phyloP scores from a whole-genome alignment of 2,329 filamentous ascomycete species.

The Xylariales sp. region DNA sequence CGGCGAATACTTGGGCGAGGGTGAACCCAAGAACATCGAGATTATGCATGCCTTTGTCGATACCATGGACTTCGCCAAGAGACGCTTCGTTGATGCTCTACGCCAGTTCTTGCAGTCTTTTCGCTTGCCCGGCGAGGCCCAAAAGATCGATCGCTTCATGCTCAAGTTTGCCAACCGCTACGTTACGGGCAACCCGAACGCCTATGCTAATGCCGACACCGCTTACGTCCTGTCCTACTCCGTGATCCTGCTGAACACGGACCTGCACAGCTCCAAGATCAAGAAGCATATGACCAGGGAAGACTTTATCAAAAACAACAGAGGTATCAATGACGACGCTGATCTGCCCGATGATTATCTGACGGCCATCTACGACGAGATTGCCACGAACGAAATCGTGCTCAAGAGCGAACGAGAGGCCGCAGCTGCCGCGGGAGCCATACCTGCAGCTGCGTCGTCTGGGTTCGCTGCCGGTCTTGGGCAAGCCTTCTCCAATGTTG shows the following conservation, averaged over 20 bases:
- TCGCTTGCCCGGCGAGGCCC: conserved; percentile 88
- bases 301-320: conserved; percentile 98
- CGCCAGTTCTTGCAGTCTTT: conserved; percentile 92
- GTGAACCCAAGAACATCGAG: conserved; percentile 86
- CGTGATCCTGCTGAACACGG: conserved; percentile 93
- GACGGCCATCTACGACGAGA: conserved; percentile 85
- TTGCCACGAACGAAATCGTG: conserved; percentile 86
- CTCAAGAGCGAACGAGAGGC: conserved; percentile 87
- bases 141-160: conserved; percentile 99
- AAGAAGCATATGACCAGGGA: conserved; percentile 82
- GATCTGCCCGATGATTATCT: conserved; percentile 93
- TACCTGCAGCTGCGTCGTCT: conserved; percentile 51
- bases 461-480: conserved; percentile 80
- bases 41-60: conserved; percentile 99
- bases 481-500: conserved; percentile 85
- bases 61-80: conserved; percentile 86
- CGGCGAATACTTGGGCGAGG: conserved; percentile 91
- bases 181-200: conserved; percentile 89
- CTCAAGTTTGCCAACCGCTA: conserved; percentile 97
- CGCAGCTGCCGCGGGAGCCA: conserved; percentile 71
- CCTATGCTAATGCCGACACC: conserved; percentile 96
- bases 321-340: conserved; percentile 94
- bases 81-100: conserved; percentile 86
- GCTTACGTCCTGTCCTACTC: conserved; percentile 95
- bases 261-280: conserved; percentile 87